Evolutionary conservation across 805 yeast genomes (phyloP), one percentile per base, ranked within the genome.

Genomic region (Ogataea naganishii): DNA sequence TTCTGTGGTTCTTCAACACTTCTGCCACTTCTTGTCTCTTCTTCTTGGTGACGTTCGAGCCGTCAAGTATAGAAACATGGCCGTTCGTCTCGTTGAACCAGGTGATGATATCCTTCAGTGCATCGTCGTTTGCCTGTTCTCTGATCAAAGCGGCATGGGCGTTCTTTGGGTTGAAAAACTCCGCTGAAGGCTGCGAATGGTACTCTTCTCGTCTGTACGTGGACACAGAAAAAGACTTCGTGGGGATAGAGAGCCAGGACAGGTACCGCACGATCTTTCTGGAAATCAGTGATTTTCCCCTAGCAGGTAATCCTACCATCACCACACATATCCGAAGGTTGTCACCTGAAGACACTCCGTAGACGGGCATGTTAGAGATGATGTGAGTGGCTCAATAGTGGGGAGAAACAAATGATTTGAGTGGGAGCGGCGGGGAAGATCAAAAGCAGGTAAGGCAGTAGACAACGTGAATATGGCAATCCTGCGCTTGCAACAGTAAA

Each of bases 281-380:
- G 3, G 97, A 86, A 38, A 92, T 89, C 54, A 86, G 77, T 3
- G 95, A 81, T 55, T 92, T 92, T 3, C 98, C 98, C 34, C 97
- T 70, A 10, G 92, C 89, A 9, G 94, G 94, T 23, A 81, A 59
- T 2, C 94, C 94, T 22, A 82, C 92, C 82, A 84, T 81, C 13
- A 84, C 78, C 23, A 84, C 95, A 60, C 94, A 84, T 18, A 84
- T 75, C 39, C 86, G 68, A 30, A 80, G 67, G 48, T 80, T 79
- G 44, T 76, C 83, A 20, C 75, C 78, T 37, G 71, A 75, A 15
- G 74, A 64, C 21, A 71, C 62, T 9, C 72, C 61, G 43, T 69
- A 69, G 9, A 69, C 71, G n/a, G 76, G 76, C 78, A 71, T 70
- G 32, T 43, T 26, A 14, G n/a, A 20, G 13, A 24, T 24, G 18